Conservation (phyloP, 2,329 filamentous ascomycete genomes). For the Arthrinium puccinioides region DNA sequence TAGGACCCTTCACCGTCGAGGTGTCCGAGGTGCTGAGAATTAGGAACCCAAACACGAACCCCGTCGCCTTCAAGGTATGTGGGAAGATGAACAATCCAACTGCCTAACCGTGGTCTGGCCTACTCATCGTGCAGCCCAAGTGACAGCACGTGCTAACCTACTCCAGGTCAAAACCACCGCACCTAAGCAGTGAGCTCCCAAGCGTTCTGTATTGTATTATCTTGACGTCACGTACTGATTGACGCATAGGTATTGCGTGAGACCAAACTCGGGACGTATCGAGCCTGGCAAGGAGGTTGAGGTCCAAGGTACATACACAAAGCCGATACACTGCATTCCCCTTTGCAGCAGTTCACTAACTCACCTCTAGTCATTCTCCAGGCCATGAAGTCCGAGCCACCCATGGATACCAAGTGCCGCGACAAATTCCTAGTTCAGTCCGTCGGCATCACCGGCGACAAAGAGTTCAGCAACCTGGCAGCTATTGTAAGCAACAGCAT, state of each 20-base stretch:
- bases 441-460: constrained; percentile 72
- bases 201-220: too few species aligned
- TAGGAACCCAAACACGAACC: constrained; percentile 54
- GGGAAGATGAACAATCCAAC: too few species aligned
- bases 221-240: too few species aligned
- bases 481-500: constrained; percentile 58
- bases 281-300: constrained; percentile 85
- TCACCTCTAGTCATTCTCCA: constrained; percentile 71
- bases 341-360: constrained; percentile 15
- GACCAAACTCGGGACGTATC: constrained; percentile 93
- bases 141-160: constrained; percentile 19
- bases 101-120: too few species aligned
- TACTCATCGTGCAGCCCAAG: background rate
- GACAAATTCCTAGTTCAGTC: constrained; percentile 98
- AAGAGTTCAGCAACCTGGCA: constrained; percentile 74
- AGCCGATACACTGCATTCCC: background rate
- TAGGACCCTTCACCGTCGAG: constrained; percentile 62
- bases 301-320: constrained; percentile 67
- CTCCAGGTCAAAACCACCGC: constrained; percentile 94
- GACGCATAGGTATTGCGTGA: constrained; percentile 81
- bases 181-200: constrained; percentile 84
- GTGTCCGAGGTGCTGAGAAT: constrained; percentile 59
- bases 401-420: constrained; percentile 79
- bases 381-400: constrained; percentile 94
- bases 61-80: constrained; percentile 64